Conservation (phyloP, 352 stramenopile species). For the Pythium volutum region DNA sequence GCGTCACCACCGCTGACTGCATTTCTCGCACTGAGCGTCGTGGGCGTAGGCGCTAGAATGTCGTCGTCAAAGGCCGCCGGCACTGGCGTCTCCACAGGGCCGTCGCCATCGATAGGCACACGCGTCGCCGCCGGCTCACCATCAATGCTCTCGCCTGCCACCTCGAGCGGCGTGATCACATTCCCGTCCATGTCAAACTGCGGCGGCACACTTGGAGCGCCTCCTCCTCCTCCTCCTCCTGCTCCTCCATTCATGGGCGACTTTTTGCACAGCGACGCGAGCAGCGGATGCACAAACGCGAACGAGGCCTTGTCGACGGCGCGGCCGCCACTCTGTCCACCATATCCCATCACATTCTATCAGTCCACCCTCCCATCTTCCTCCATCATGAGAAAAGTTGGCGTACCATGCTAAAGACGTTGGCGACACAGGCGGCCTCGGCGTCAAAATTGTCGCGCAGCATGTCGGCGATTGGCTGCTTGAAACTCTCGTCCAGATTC, state of each 20-base stretch:
- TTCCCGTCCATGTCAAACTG: not conserved
- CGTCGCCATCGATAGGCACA: not conserved
- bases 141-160: no score
- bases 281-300: conserved; percentile 19
- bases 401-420: conserved; percentile 18
- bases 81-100: not conserved
- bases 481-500: conserved; percentile 15
- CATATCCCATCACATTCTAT: not conserved
- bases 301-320: conserved; percentile 15
- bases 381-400: not conserved
- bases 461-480: conserved; percentile 12
- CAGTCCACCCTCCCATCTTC: not conserved
- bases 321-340: conserved; percentile 9
- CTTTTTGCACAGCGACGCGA: conserved; percentile 20
- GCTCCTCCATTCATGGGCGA: not conserved
- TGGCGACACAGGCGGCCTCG: conserved; percentile 13
- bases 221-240: not conserved
- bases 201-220: not conserved
- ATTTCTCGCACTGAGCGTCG: not conserved
- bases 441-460: conserved; percentile 14
- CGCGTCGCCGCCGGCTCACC: not conserved
- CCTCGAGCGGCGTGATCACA: not conserved
- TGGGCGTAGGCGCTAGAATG: not conserved
- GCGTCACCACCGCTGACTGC: not conserved
- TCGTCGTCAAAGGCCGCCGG: not conserved